Base-by-base conservation (phyloP, 2,329 filamentous ascomycete species). In the Cercospora sojina region DNA sequence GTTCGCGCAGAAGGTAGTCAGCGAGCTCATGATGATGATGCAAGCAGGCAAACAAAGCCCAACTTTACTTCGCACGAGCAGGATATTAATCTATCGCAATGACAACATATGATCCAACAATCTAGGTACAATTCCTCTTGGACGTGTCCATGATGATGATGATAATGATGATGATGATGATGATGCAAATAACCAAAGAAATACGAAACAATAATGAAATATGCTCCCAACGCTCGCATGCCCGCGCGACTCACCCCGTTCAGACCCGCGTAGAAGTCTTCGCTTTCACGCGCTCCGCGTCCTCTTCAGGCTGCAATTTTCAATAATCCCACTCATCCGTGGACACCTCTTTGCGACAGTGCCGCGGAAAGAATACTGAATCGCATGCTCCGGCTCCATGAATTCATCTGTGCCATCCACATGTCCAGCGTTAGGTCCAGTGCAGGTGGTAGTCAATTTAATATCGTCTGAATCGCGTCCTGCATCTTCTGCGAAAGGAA, bases 301-400 rank as follows among this genome's bases (percentile, higher is more conserved):
- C 51, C 60, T 47, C 32, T 49, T 55, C 47, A 35, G 27, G 27
- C 12, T 29, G 13, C 31, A 41, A 20, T 43, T 43, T 23, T 62
- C 60, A 29, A 62, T 56, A 5, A 62, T 29, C 6, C 60, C 60
- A 62, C 49, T 62, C 60, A 62, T 62, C 23, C 25, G 29, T 2
- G 49, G 60, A 43, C 60, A 62, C 13, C 60, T 55, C 60, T 55
- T 53, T 7, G 31, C 49, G 6, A 62, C 60, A 12, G 20, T 62
- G 8, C 60, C 49, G 20, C 31, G 18, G 23, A 62, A 20, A n/a
- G 27, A 56, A 31, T 25, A 62, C 23, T 56, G 60, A 20, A 62
- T 62, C 5, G 49, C 49, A 31, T 56, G 49, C 6, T 62, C 47
- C 10, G 60, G 60, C 35, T 43, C 47, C 58, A 51, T 51, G 0